Evolutionary conservation across 768 basidiomycete genomes (phyloP), one percentile per base, ranked within the genome.

Genomic region (Brasilioporus rufonigricans): DNA sequence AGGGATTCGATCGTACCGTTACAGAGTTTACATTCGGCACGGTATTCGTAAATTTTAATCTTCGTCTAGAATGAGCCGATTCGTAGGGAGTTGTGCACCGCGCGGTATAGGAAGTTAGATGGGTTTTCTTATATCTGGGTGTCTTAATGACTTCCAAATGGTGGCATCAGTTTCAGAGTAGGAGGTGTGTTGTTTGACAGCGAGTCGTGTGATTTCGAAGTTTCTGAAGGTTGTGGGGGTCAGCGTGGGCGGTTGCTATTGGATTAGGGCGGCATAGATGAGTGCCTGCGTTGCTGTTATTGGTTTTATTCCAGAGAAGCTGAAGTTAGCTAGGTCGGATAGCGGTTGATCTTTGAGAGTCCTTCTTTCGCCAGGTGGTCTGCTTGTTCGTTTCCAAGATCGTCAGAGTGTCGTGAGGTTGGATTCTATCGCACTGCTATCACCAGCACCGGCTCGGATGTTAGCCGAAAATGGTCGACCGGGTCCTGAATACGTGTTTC

Each of bases 341-440:
- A n/a, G n/a, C n/a, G 31, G 45, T 19, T 46, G 31, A 11, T 32
- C 7, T 56, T 64, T 63, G 0, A 3, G 0, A 0, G 56, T 54
- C 64, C 67, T 21, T 53, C 4, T 0, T 50, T 57, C 4, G 68
- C 68, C 0, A 65, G 61, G 6, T 4, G 12, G 33, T 72, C 70
- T 0, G 68, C 70, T 3, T 27, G 49, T 29, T 71, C 66, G 27
- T 72, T 72, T 13, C 70, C 65, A 0, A 3, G 3, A 11, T 38
- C 29, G 0, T 56, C 58, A 2, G 46, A 18, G 33, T 71, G 68
- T n/a, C n/a, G n/a, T n/a, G n/a, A n/a, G n/a, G n/a, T n/a, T n/a
- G n/a, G n/a, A n/a, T n/a, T n/a, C n/a, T n/a, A n/a, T n/a, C n/a
- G n/a, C n/a, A n/a, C n/a, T n/a, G n/a, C n/a, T n/a, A n/a, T n/a